phyloP scores from a whole-genome alignment of 441 rosid species.

The Rhodomyrtus psidioides region DNA sequence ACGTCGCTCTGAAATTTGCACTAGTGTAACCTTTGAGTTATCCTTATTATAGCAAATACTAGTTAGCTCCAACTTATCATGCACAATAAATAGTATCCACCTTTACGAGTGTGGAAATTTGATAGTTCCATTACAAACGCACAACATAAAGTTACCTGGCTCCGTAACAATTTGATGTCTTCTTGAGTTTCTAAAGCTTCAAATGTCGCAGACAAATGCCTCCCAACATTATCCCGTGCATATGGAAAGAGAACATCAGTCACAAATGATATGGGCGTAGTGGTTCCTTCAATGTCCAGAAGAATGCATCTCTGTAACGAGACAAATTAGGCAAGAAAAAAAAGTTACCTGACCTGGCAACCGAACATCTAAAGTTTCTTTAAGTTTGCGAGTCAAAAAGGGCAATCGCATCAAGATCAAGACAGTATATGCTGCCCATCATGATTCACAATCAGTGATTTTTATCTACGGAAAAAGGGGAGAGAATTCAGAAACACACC shows the following conservation, averaged over 20 bases:
- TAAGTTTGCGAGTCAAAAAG: not conserved
- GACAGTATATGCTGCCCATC: not conserved
- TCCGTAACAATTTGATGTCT: conserved; percentile 58
- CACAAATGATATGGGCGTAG: conserved; percentile 96
- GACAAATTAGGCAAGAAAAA: not conserved
- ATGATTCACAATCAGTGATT: not conserved
- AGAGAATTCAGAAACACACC: not conserved
- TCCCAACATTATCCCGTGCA: conserved; percentile 80
- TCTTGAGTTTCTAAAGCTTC: conserved; percentile 75
- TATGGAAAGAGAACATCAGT: conserved; percentile 87
- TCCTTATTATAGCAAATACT: not conserved
- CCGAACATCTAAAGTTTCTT: not conserved
- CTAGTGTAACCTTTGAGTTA: not conserved
- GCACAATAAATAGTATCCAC: not conserved
- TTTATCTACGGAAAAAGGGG: not conserved
- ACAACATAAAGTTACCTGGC: conserved; percentile 45
- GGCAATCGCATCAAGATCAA: not conserved
- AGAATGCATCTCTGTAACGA: conserved; percentile 68
- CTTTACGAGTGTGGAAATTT: not conserved
- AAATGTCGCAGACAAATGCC: conserved; percentile 64
- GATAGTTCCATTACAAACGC: not conserved
- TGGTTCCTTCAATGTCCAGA: conserved; percentile 96
- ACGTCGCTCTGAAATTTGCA: not conserved
- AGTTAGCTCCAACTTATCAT: not conserved
- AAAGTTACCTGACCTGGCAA: not conserved